These are phyloP conservation scores for Phytophthora idaei DNA, from an alignment of 352 stramenopile genomes.

Conservation along the genomic window DNA sequence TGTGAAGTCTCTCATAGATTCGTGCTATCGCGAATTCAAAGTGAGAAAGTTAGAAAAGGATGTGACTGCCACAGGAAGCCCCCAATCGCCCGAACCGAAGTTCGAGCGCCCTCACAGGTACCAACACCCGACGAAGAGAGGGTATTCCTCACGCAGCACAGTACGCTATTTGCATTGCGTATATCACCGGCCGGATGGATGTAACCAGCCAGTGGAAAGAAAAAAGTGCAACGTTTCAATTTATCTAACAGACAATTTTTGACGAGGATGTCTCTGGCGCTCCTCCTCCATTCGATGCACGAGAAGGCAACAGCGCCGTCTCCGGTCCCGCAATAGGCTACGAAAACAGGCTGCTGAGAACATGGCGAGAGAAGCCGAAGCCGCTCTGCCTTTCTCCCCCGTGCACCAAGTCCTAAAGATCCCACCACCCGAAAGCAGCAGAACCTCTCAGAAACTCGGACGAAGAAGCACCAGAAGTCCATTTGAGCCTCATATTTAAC, in stretches of 20 bases:
- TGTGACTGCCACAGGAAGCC: conserved; percentile 50
- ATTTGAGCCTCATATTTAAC: conserved; percentile 84
- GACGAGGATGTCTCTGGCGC: conserved; percentile 38
- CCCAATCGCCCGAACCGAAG: conserved; percentile 13
- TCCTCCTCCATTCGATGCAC: conserved; percentile 45
- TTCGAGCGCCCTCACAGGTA: conserved; percentile 18
- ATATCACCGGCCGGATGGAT: conserved; percentile 71
- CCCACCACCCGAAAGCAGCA: conserved; percentile 12
- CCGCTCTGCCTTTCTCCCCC: conserved; percentile 33
- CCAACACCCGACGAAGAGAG: conserved; percentile 21
- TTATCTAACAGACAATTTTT: not conserved
- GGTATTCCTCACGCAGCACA: conserved; percentile 46
- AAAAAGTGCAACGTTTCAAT: conserved; percentile 52
- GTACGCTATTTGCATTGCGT: conserved; percentile 78
- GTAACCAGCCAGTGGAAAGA: conserved; percentile 66
- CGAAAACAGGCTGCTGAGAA: conserved; percentile 44
- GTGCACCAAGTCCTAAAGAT: conserved; percentile 32
- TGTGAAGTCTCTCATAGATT: too few species aligned
- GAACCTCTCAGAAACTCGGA: conserved; percentile 29
- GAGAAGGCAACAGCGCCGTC: conserved; percentile 46
- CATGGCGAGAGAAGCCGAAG: conserved; percentile 17
- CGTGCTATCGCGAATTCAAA: too few species aligned
- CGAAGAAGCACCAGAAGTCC: conserved; percentile 40
- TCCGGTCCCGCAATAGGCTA: conserved; percentile 54
- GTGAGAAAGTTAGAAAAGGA: not conserved